Conservation (phyloP, 1,284 basidiomycete species). For the Stereum hirsutum region DNA sequence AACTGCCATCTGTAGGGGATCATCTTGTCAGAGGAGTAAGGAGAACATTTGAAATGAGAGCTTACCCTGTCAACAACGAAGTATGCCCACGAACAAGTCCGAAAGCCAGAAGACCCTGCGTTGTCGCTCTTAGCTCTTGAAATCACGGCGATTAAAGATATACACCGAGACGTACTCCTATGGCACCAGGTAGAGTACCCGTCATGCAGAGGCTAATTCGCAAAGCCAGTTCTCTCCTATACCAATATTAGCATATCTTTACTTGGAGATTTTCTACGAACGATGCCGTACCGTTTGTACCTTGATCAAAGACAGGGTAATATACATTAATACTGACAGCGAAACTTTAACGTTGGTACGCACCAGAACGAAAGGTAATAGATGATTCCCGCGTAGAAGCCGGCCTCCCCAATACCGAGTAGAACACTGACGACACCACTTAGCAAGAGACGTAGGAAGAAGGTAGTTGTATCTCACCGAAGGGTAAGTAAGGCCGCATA, state of each 20-base stretch:
- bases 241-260: too few relatives aligned
- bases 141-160: too few relatives aligned
- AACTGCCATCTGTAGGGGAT: constrained; percentile 41
- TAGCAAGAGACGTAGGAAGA: neutral
- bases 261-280: too few relatives aligned
- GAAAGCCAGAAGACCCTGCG: constrained; percentile 41
- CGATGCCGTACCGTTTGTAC: too few relatives aligned
- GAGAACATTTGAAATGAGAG: neutral
- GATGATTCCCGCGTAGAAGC: constrained; percentile 47
- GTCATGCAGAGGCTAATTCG: constrained; percentile 44
- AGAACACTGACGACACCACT: constrained; percentile 18
- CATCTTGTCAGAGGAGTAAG: neutral
- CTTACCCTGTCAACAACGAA: constrained; percentile 32
- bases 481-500: constrained; percentile 36
- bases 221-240: too few relatives aligned
- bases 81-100: constrained; percentile 42
- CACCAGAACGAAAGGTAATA: constrained; percentile 49
- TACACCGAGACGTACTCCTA: too few relatives aligned
- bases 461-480: too few relatives aligned
- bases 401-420: constrained; percentile 40
- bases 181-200: constrained; percentile 41
- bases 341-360: constrained; percentile 5
- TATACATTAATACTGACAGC: neutral
- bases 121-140: too few relatives aligned
- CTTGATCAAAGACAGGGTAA: too few relatives aligned